Evolutionary conservation across 805 yeast genomes (phyloP).

Genomic region (Groenewaldozyma tartarivorans): DNA sequence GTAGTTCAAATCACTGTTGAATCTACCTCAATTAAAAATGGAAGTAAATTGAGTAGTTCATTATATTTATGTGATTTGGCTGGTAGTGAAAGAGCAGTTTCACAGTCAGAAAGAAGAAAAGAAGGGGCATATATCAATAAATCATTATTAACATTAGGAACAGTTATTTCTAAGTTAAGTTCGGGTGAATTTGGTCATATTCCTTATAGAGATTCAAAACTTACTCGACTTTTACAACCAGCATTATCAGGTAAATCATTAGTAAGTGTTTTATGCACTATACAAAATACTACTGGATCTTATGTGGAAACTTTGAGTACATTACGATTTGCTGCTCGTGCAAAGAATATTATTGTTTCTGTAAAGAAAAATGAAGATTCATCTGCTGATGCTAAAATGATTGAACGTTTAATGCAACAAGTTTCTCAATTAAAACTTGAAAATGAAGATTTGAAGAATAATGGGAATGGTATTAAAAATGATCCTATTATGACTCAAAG

Average conservation of each 20-base stretch:
- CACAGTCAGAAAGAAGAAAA: slow-evolving; percentile 69
- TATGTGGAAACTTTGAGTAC: slow-evolving; percentile 80
- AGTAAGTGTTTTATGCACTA: slow-evolving; percentile 79
- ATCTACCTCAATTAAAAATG: not conserved
- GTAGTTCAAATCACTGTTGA: slow-evolving; percentile 58
- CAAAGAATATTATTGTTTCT: slow-evolving; percentile 69
- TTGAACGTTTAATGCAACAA: slow-evolving; percentile 48
- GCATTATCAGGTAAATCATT: slow-evolving; percentile 81
- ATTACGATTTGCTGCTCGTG: slow-evolving; percentile 84
- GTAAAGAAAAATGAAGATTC: slow-evolving; percentile 38
- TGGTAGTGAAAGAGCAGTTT: slow-evolving; percentile 84
- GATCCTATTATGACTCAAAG: slow-evolving; percentile 14
- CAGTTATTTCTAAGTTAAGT: slow-evolving; percentile 79
- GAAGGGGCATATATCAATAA: slow-evolving; percentile 93
- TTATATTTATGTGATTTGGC: slow-evolving; percentile 90
- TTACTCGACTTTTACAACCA: slow-evolving; percentile 84
- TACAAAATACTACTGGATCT: slow-evolving; percentile 50
- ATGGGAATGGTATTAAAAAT: slow-evolving; percentile 5
- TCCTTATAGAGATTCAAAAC: slow-evolving; percentile 88
- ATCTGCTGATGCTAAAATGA: slow-evolving; percentile 34
- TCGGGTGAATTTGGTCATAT: slow-evolving; percentile 48
- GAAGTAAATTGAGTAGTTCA: slow-evolving; percentile 36
- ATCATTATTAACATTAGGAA: slow-evolving; percentile 79
- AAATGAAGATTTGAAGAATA: slow-evolving; percentile 27
- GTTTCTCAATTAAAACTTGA: slow-evolving; percentile 54